These are phyloP conservation scores for Acer saccharum DNA, from an alignment of 345 rosid genomes.

Conservation along the genomic window DNA sequence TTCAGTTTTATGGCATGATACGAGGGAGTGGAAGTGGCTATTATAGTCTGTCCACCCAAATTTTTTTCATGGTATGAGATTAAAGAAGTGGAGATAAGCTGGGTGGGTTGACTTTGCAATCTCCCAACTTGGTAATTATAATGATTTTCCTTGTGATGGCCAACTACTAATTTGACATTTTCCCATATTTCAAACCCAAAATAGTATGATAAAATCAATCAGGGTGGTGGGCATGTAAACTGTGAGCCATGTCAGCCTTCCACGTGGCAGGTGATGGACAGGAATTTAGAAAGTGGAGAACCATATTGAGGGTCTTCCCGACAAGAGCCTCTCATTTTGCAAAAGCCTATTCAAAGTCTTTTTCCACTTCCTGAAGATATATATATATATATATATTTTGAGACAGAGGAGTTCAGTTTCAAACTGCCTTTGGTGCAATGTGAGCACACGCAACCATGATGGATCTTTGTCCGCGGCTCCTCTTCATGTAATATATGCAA, in stretches of 20 bases:
- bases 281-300: neutral
- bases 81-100: neutral
- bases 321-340: constrained; percentile 24
- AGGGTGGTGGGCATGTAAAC: neutral
- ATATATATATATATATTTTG: neutral
- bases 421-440: constrained; percentile 3
- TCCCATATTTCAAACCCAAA: neutral
- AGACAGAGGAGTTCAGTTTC: neutral
- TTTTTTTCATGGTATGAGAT: neutral
- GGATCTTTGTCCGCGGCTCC: constrained; percentile 29
- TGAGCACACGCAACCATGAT: constrained; percentile 24
- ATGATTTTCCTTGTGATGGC: constrained; percentile 19
- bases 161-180: constrained; percentile 30
- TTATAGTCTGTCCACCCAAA: too few species aligned
- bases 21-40: too few species aligned
- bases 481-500: neutral
- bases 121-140: constrained; percentile 4
- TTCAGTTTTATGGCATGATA: too few species aligned
- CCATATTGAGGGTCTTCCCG: neutral
- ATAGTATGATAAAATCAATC: neutral
- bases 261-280: constrained; percentile 7
- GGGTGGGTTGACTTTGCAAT: constrained; percentile 20
- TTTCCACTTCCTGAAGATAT: constrained; percentile 24
- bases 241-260: neutral
- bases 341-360: constrained; percentile 14